A percentile compares a stretch with the other conserved stretches of the same genome.
Evolutionary conservation across 441 rosid species (phyloP).

Genomic region (Metrosideros polymorpha): DNA sequence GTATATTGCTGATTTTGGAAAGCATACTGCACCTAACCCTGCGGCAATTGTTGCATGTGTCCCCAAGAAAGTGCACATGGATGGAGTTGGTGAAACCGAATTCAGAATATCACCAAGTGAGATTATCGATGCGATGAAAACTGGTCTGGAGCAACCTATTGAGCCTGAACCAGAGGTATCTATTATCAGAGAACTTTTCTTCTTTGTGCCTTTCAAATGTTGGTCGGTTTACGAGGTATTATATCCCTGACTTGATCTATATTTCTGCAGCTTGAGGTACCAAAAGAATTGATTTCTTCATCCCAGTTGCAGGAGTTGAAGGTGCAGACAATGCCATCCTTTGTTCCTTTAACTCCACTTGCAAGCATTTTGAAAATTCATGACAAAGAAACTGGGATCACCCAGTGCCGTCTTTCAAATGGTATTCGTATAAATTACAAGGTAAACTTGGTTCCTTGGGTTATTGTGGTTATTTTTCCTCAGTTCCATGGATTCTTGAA

Average conservation of each 20-base stretch:
- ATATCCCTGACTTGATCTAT: conserved; percentile 11
- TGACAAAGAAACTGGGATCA: conserved; percentile 87
- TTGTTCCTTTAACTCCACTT: conserved; percentile 48
- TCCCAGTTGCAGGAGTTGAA: conserved; percentile 64
- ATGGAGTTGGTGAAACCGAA: conserved; percentile 80
- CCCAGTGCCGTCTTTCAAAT: conserved; percentile 80
- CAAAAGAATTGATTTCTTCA: conserved; percentile 75
- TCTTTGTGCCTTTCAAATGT: conserved; percentile 3
- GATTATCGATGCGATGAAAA: conserved; percentile 65
- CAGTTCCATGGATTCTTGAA: neutral
- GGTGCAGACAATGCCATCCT: conserved; percentile 54
- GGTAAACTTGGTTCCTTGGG: conserved; percentile 27
- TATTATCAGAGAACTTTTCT: conserved; percentile 7
- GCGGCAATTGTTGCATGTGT: conserved; percentile 99
- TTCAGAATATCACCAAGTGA: conserved; percentile 69
- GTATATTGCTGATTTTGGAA: conserved; percentile 94
- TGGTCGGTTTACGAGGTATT: conserved; percentile 4
- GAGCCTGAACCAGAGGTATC: conserved; percentile 99
- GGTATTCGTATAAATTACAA: conserved; percentile 78
- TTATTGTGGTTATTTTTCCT: conserved; percentile 14
- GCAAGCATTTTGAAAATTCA: conserved; percentile 43
- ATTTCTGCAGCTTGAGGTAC: conserved; percentile 91
- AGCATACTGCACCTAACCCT: conserved; percentile 82
- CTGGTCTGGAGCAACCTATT: conserved; percentile 78
- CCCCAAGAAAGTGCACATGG: conserved; percentile 80